Evolutionary conservation across 2,329 filamentous ascomycete species (phyloP).

Genomic region (Aspergillus ustus): DNA sequence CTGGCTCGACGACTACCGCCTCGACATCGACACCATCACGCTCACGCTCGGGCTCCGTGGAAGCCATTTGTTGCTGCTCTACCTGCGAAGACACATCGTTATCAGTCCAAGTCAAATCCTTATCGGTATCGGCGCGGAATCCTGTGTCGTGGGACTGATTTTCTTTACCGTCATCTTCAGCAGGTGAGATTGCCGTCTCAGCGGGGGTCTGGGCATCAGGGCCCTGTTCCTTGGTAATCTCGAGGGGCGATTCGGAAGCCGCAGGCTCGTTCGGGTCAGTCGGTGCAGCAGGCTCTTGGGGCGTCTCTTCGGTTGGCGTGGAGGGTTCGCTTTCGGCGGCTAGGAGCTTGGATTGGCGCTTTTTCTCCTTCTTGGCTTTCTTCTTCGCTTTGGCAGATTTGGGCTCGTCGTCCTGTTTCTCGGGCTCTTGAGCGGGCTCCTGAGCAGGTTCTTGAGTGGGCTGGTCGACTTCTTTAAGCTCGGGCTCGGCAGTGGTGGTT

Average conservation of each 20-base stretch:
- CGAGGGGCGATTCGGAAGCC: slow-evolving; percentile 18
- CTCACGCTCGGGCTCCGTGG: slow-evolving; percentile 37
- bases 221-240: slow-evolving; percentile 22
- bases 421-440: slow-evolving; percentile 11
- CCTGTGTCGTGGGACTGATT: slow-evolving; percentile 48
- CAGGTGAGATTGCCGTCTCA: slow-evolving; percentile 38
- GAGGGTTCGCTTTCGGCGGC: slow-evolving; percentile 26
- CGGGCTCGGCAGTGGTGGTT: not conserved
- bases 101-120: slow-evolving; percentile 51
- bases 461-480: not conserved
- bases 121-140: slow-evolving; percentile 40
- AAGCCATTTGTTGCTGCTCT: slow-evolving; percentile 42
- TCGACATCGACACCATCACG: slow-evolving; percentile 30
- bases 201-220: slow-evolving; percentile 28
- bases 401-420: slow-evolving; percentile 29
- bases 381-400: slow-evolving; percentile 47
- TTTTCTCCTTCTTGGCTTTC: slow-evolving; percentile 52
- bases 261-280: slow-evolving; percentile 1
- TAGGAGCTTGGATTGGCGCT: slow-evolving; percentile 38
- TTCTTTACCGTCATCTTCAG: slow-evolving; percentile 52
- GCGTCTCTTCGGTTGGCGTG: slow-evolving; percentile 20
- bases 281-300: slow-evolving; percentile 12
- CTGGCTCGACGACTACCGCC: slow-evolving; percentile 22
- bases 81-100: slow-evolving; percentile 50
- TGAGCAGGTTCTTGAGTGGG: slow-evolving; percentile 10